Evolutionary conservation across 352 stramenopile species (phyloP).

Genomic region (Pythium periplocum): DNA sequence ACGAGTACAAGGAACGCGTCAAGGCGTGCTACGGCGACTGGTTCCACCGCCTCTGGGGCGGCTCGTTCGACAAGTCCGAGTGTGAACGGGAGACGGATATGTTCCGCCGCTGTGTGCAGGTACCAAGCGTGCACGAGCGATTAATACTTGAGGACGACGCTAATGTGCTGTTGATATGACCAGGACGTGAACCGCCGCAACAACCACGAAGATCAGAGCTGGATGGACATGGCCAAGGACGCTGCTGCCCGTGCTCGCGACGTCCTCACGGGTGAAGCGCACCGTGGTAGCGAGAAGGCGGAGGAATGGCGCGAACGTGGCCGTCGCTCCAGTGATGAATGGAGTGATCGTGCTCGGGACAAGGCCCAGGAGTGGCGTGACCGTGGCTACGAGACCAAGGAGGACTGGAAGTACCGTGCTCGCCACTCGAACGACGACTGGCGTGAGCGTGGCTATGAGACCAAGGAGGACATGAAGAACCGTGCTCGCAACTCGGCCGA

Average conservation of each 20-base stretch:
- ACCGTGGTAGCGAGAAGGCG: constrained; percentile 24
- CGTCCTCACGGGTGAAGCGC: constrained; percentile 15
- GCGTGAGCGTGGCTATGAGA: constrained; percentile 6
- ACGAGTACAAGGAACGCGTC: constrained; percentile 72
- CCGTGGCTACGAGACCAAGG: constrained; percentile 25
- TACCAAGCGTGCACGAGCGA: constrained; percentile 4
- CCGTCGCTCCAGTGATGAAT: too few relatives aligned
- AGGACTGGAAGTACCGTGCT: constrained; percentile 16
- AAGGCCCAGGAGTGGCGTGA: constrained; percentile 21
- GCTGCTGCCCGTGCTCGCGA: constrained; percentile 5
- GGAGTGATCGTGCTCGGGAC: too few relatives aligned
- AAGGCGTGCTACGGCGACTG: constrained; percentile 80
- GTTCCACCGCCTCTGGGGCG: constrained; percentile 73
- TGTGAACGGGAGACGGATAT: constrained; percentile 72
- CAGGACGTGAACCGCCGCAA: too few relatives aligned
- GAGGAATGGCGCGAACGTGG: constrained; percentile 6
- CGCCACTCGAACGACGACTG: constrained; percentile 2
- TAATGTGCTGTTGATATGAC: too few relatives aligned
- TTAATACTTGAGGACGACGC: background rate
- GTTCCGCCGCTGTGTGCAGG: constrained; percentile 68
- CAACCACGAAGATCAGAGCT: constrained; percentile 5
- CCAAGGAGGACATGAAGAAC: constrained; percentile 10
- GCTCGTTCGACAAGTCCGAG: constrained; percentile 46
- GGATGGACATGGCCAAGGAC: constrained; percentile 45
- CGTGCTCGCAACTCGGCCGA: constrained; percentile 16